phyloP scores from a whole-genome alignment of 2,329 filamentous ascomycete species.

The Trichoderma asperellum region DNA sequence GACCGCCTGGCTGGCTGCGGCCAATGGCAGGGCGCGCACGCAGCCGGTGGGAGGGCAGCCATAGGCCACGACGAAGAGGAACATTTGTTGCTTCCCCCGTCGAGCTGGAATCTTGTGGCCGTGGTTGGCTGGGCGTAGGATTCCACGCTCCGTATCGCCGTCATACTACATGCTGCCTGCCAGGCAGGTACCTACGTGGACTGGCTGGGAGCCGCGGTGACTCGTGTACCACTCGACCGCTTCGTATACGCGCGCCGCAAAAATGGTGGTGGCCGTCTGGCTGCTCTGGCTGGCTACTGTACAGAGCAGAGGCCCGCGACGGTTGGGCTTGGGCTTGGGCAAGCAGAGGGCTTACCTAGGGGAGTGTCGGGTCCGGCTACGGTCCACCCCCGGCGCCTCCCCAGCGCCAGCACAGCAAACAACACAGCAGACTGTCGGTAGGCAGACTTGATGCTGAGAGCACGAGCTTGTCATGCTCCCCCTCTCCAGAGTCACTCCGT shows the following conservation, averaged over 20 bases:
- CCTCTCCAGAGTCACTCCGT: not conserved
- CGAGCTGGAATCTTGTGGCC: not conserved
- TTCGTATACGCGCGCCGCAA: not conserved
- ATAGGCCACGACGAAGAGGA: slow-evolving; percentile 1
- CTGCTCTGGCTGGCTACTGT: not conserved
- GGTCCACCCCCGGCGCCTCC: not conserved
- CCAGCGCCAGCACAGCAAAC: not conserved
- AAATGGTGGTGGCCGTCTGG: not conserved
- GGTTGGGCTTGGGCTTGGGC: not conserved
- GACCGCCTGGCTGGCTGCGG: slow-evolving; percentile 23
- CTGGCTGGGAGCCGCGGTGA: not conserved
- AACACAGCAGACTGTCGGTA: not conserved
- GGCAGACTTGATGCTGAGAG: not conserved
- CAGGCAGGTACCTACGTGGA: not conserved
- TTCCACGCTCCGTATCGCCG: not conserved
- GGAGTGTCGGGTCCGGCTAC: not conserved
- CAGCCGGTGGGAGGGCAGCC: slow-evolving; percentile 23
- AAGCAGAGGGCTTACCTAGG: not conserved
- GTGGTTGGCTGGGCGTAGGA: slow-evolving; percentile 4
- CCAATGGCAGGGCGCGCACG: slow-evolving; percentile 18
- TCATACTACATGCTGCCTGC: not conserved
- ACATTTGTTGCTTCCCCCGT: not conserved
- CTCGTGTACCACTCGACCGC: not conserved
- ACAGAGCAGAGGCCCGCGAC: not conserved
- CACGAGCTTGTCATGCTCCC: not conserved